Conservation (phyloP, 1,139 yeast species). For the Suhomyces kunorum region DNA sequence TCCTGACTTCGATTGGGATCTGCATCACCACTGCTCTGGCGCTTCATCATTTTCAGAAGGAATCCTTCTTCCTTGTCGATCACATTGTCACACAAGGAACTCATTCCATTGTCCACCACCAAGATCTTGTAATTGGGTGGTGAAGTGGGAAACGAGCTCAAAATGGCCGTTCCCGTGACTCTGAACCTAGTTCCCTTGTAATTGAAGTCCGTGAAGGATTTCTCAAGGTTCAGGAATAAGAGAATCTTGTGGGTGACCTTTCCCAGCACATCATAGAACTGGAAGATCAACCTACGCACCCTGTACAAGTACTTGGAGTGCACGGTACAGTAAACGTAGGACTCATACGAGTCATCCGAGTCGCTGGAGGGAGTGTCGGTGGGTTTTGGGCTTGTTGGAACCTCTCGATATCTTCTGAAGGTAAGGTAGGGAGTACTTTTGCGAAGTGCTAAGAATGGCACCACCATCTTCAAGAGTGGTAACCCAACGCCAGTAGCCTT, state of each 20-base stretch:
- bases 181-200: conserved; percentile 43
- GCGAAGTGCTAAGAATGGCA: conserved; percentile 41
- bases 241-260: conserved; percentile 26
- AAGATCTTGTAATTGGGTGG: conserved; percentile 40
- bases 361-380: conserved; percentile 4
- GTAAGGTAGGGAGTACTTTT: conserved; percentile 39
- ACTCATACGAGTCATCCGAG: conserved; percentile 24
- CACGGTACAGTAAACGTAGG: conserved; percentile 38
- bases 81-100: conserved; percentile 40
- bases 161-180: conserved; percentile 39
- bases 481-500: conserved; percentile 38
- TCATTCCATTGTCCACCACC: conserved; percentile 36
- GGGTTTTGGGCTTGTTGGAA: conserved; percentile 28
- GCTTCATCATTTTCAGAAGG: conserved; percentile 26
- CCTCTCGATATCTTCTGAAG: conserved; percentile 36
- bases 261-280: conserved; percentile 25
- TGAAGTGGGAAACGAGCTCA: conserved; percentile 32
- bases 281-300: conserved; percentile 34
- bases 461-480: conserved; percentile 39
- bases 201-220: conserved; percentile 44
- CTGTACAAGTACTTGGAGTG: conserved; percentile 30
- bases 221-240: conserved; percentile 38
- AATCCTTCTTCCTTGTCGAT: conserved; percentile 34
- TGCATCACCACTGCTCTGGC: neutral
- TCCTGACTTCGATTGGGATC: no score